Conservation (phyloP, 164 flowering plant genomes). For the Liquidambar formosana region DNA sequence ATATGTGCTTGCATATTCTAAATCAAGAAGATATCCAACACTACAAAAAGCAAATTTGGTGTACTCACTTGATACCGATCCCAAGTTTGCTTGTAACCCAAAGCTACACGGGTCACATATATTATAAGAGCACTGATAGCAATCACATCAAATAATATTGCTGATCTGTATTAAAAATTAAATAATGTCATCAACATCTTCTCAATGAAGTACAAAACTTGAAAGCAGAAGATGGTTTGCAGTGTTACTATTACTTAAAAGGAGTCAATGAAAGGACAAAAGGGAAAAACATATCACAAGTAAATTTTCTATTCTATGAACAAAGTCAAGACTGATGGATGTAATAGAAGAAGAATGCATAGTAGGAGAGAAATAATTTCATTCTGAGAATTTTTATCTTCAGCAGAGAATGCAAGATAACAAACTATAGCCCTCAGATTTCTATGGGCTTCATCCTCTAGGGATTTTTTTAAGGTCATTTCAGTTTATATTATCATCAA, state of each 20-base stretch:
- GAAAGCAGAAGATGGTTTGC: neutral
- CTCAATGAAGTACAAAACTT: too few relatives aligned
- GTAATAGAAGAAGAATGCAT: neutral
- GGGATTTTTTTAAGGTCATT: too few relatives aligned
- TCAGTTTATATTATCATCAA: too few relatives aligned
- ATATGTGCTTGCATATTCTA: neutral
- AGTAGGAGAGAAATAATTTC: too few relatives aligned
- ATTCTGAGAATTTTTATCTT: too few relatives aligned
- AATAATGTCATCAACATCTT: neutral
- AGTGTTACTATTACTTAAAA: neutral
- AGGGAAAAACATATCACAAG: neutral
- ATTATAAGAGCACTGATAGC: constrained; percentile 77
- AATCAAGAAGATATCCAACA: neutral
- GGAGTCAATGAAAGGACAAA: neutral
- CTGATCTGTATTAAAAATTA: constrained; percentile 59
- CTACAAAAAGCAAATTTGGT: neutral
- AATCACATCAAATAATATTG: constrained; percentile 78
- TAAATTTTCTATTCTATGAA: neutral
- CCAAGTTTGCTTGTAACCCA: constrained; percentile 98
- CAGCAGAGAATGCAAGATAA: too few relatives aligned
- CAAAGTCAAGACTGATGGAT: neutral
- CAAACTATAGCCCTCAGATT: too few relatives aligned
- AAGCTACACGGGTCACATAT: constrained; percentile 64
- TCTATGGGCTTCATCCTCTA: too few relatives aligned
- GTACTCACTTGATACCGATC: constrained; percentile 91